These are phyloP conservation scores for Neonectria punicea DNA, from an alignment of 2,329 filamentous ascomycete genomes.

Conservation along the genomic window DNA sequence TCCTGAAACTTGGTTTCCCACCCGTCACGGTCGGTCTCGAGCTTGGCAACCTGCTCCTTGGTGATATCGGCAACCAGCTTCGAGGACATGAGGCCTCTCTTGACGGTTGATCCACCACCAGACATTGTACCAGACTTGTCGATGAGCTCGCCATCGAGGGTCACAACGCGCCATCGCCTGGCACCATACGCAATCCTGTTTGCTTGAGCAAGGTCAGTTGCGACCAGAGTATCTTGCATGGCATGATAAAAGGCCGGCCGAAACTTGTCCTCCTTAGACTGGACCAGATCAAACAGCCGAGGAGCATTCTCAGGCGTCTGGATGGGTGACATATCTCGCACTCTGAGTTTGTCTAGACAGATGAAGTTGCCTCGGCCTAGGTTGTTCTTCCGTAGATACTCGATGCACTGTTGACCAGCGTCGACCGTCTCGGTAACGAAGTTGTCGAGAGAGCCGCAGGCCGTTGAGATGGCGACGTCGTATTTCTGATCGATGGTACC, in stretches of 20 bases:
- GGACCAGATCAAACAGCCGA: slow-evolving; percentile 91
- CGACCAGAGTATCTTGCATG: slow-evolving; percentile 93
- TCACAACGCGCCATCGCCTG: slow-evolving; percentile 95
- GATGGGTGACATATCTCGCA: slow-evolving; percentile 80
- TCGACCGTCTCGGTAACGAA: slow-evolving; percentile 98
- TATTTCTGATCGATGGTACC: slow-evolving; percentile 94
- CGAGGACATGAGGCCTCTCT: slow-evolving; percentile 95
- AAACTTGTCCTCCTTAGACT: slow-evolving; percentile 88
- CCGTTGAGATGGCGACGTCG: slow-evolving; percentile 97
- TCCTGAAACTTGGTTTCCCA: slow-evolving; percentile 85
- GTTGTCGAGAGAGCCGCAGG: slow-evolving; percentile 90
- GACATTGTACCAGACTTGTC: slow-evolving; percentile 99
- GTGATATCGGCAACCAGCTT: slow-evolving; percentile 89
- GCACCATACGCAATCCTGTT: slow-evolving; percentile 97
- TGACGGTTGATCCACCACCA: slow-evolving; percentile 90
- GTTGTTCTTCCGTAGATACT: slow-evolving; percentile 97
- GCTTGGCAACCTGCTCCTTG: slow-evolving; percentile 87
- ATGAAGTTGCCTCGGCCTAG: slow-evolving; percentile 97
- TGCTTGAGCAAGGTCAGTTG: slow-evolving; percentile 91
- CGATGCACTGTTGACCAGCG: slow-evolving; percentile 96
- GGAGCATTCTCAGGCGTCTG: slow-evolving; percentile 93
- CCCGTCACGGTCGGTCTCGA: slow-evolving; percentile 86
- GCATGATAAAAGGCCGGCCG: slow-evolving; percentile 94
- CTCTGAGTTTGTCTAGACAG: slow-evolving; percentile 86
- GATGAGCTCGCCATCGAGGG: slow-evolving; percentile 92